phyloP scores from a whole-genome alignment of 2,329 filamentous ascomycete species.

The Aspergillus candidus region DNA sequence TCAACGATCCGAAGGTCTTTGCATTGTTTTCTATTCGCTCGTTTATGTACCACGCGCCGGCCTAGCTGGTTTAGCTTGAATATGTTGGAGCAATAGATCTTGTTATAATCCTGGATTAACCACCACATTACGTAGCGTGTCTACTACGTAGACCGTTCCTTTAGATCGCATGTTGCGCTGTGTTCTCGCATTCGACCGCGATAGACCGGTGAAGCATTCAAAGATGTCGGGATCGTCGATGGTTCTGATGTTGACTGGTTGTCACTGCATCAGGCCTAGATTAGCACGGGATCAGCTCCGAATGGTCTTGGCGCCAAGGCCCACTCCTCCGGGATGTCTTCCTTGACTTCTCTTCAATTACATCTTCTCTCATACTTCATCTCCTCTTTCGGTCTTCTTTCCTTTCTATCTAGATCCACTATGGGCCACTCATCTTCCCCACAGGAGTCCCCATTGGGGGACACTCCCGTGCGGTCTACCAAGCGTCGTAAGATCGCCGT shows the following conservation, averaged over 20 bases:
- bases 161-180: too few relatives aligned
- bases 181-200: too few relatives aligned
- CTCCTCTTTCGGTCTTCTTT: conserved; percentile 1
- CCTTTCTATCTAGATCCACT: background rate
- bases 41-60: too few relatives aligned
- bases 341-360: too few relatives aligned
- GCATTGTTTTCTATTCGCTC: too few relatives aligned
- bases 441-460: background rate
- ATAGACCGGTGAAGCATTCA: too few relatives aligned
- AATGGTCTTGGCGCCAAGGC: background rate
- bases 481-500: conserved; percentile 17
- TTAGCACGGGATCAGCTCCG: background rate
- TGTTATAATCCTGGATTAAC: too few relatives aligned
- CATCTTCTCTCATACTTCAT: background rate
- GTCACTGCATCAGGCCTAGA: background rate
- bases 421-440: conserved; percentile 3
- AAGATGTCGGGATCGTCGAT: background rate
- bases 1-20: too few relatives aligned
- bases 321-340: background rate
- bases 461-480: background rate
- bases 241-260: background rate
- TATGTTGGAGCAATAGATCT: too few relatives aligned
- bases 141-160: too few relatives aligned
- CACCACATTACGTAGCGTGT: too few relatives aligned
- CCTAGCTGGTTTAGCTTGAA: too few relatives aligned